A percentile compares a stretch with the other conserved stretches of the same genome.
These are phyloP conservation scores for Globisporangium heterothallicum DNA, from an alignment of 352 stramenopile genomes.

Conservation along the genomic window DNA sequence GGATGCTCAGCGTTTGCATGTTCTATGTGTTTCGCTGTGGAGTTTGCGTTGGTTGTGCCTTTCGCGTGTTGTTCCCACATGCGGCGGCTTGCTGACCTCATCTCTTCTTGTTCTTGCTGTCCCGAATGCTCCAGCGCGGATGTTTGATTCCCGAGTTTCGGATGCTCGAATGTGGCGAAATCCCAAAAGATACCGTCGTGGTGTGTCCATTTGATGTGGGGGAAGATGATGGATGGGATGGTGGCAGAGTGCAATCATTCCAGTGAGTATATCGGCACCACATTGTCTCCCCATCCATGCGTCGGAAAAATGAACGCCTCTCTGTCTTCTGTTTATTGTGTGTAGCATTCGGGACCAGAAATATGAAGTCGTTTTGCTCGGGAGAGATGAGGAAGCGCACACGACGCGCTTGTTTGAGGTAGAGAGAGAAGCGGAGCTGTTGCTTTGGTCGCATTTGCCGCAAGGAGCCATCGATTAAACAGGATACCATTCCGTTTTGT, in stretches of 20 bases:
- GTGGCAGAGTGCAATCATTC: slow-evolving; percentile 26
- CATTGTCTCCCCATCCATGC: neutral
- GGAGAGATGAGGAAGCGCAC: neutral
- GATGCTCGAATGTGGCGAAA: slow-evolving; percentile 67
- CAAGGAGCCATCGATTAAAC: no score
- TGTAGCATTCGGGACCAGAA: slow-evolving; percentile 17
- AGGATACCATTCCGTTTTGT: no score
- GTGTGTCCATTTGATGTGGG: slow-evolving; percentile 6
- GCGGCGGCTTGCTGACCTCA: no score
- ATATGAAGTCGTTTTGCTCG: slow-evolving; percentile 12
- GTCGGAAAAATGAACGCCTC: neutral
- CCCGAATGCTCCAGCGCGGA: slow-evolving; percentile 29
- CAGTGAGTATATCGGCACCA: slow-evolving; percentile 17
- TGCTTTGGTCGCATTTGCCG: no score
- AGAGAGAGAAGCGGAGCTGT: no score
- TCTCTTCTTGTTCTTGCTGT: no score
- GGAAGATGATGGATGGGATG: neutral
- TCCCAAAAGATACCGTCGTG: slow-evolving; percentile 48
- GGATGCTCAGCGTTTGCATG: no score
- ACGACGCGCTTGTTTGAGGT: neutral
- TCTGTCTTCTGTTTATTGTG: neutral
- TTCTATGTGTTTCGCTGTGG: no score
- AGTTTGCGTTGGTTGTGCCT: neutral
- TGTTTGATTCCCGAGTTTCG: slow-evolving; percentile 55
- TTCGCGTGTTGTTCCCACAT: neutral